Evolutionary conservation across 495 filamentous ascomycete genomes (phyloP).

Genomic region (Penicillium parvum): DNA sequence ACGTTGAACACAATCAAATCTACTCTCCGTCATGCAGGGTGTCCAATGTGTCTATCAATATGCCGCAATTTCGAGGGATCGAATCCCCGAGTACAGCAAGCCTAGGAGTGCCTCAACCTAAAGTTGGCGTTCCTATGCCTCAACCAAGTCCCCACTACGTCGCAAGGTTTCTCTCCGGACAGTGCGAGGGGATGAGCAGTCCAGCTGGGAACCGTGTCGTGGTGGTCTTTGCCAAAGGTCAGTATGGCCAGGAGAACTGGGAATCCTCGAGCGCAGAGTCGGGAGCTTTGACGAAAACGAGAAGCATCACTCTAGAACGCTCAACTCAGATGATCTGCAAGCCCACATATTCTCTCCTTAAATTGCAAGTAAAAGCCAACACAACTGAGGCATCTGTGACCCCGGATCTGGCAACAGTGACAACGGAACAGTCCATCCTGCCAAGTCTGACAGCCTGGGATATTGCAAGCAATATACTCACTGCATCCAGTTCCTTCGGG

Average conservation of each 20-base stretch:
- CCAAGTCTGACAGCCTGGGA: not conserved
- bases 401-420: not conserved
- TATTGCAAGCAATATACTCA: not conserved
- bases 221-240: not conserved
- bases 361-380: conserved; percentile 6
- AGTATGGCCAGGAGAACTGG: no score
- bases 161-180: no score
- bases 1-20: not conserved
- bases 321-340: conserved; percentile 5
- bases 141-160: no score
- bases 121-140: no score
- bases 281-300: no score
- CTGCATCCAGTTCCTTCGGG: not conserved
- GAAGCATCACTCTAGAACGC: not conserved
- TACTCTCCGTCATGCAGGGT: conserved; percentile 5
- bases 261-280: no score
- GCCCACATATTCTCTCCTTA: conserved; percentile 3
- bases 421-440: not conserved
- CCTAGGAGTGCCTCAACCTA: no score
- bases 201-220: conserved; percentile 4
- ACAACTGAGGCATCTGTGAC: not conserved
- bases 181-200: not conserved
- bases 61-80: not conserved
- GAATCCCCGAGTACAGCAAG: no score
- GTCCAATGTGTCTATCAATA: not conserved